Conservation (phyloP, 345 rosid species). For the Aurinia saxatilis region DNA sequence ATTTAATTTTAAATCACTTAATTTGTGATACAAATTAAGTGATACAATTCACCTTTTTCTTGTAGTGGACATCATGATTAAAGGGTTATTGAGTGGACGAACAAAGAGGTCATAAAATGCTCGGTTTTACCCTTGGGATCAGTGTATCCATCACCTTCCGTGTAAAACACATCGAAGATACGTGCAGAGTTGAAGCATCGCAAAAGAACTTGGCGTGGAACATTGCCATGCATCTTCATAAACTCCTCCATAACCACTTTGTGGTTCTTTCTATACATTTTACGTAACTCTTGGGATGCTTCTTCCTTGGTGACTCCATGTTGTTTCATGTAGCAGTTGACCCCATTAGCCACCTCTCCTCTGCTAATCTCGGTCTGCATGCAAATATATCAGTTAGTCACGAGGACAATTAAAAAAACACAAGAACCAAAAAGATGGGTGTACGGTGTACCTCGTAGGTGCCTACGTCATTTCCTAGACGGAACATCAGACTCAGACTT, state of each 20-base stretch:
- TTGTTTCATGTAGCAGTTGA: constrained; percentile 14
- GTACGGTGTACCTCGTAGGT: not conserved
- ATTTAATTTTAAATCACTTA: too few species aligned
- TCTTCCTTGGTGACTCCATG: constrained; percentile 5
- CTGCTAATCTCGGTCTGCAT: not conserved
- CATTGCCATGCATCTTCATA: not conserved
- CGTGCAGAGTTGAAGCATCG: not conserved
- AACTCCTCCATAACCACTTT: constrained; percentile 10
- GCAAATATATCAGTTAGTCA: not conserved
- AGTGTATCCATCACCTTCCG: constrained; percentile 10
- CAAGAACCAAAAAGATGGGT: not conserved
- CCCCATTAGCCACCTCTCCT: constrained; percentile 16
- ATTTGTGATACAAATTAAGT: too few species aligned
- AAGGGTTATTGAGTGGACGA: not conserved
- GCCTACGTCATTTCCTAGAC: not conserved
- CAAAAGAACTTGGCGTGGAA: not conserved
- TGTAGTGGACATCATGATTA: not conserved
- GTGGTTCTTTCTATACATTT: not conserved
- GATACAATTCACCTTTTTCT: too few species aligned
- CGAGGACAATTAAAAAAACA: not conserved
- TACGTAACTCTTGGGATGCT: not conserved
- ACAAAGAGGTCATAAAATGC: not conserved
- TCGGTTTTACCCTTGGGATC: constrained; percentile 1
- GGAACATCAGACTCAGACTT: not conserved
- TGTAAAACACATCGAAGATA: not conserved